phyloP scores from a whole-genome alignment of 768 basidiomycete species.

The Lactifluus rugatus region DNA sequence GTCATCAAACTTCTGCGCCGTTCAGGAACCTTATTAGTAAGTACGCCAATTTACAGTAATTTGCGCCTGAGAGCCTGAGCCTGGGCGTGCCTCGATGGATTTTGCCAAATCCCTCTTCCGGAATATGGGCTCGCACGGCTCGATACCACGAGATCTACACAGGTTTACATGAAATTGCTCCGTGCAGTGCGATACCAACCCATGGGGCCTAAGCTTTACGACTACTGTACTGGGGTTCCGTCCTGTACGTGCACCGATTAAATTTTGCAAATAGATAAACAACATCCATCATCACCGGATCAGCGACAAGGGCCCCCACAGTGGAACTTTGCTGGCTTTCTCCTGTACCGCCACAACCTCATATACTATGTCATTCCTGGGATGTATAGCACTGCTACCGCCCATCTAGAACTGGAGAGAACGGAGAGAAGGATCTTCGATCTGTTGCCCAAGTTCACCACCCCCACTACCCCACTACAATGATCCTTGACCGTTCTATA shows the following conservation, averaged over 20 bases:
- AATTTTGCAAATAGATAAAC: slow-evolving; percentile 20
- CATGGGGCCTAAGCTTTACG: slow-evolving; percentile 22
- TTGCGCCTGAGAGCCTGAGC: too few species aligned
- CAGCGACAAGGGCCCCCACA: background rate
- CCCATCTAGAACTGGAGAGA: slow-evolving; percentile 47
- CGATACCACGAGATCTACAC: background rate
- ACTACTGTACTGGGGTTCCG: background rate
- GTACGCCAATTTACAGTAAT: background rate
- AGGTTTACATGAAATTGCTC: background rate
- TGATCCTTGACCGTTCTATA: slow-evolving; percentile 16
- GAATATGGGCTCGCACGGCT: background rate
- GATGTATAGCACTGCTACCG: slow-evolving; percentile 43
- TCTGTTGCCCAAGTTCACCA: background rate
- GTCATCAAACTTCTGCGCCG: background rate
- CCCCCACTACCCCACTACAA: background rate
- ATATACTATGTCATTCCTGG: slow-evolving; percentile 36
- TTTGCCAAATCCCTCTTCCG: background rate
- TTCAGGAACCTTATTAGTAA: background rate
- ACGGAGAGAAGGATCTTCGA: slow-evolving; percentile 23
- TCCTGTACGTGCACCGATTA: slow-evolving; percentile 22
- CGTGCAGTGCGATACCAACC: slow-evolving; percentile 27
- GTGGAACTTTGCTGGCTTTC: slow-evolving; percentile 22
- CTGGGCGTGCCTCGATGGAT: background rate
- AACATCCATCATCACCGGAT: background rate
- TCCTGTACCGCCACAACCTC: slow-evolving; percentile 34